phyloP scores from a whole-genome alignment of 495 filamentous ascomycete genomes.

The Aspergillus biplanus region DNA sequence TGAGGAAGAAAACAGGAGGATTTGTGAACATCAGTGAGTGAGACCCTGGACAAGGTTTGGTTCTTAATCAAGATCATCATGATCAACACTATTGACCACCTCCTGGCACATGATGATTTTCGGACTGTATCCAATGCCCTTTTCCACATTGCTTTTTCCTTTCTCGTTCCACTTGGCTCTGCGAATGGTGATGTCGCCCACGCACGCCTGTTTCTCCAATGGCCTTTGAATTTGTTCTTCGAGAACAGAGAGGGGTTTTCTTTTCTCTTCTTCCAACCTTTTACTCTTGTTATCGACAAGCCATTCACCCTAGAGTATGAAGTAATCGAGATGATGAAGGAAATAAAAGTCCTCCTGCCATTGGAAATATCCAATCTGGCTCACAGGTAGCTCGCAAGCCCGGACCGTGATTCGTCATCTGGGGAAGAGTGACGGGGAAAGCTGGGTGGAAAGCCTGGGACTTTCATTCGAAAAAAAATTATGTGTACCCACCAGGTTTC shows the following conservation, averaged over 20 bases:
- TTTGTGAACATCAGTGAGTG: not conserved
- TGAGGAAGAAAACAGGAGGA: not conserved
- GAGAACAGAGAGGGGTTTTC: too few relatives aligned
- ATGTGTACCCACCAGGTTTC: conserved; percentile 8
- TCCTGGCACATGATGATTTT: conserved; percentile 10
- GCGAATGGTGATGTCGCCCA: too few relatives aligned
- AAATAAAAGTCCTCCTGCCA: not conserved
- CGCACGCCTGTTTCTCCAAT: too few relatives aligned
- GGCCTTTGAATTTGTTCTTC: too few relatives aligned
- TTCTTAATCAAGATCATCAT: conserved; percentile 7
- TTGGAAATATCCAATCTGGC: not conserved
- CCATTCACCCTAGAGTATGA: too few relatives aligned
- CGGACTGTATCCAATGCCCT: not conserved
- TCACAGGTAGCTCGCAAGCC: not conserved
- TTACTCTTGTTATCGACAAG: too few relatives aligned
- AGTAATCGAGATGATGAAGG: not conserved
- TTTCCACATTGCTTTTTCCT: not conserved
- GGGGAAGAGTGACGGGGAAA: not conserved
- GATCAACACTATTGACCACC: conserved; percentile 22
- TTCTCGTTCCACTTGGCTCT: not conserved
- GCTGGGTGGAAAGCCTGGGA: not conserved
- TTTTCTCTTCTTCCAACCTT: too few relatives aligned
- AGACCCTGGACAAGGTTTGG: not conserved
- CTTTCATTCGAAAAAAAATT: conserved; percentile 1
- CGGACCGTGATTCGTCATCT: conserved; percentile 18